Base-by-base conservation (phyloP, 2,329 filamentous ascomycete species). In the Stachybotrys chlorohalonatus region DNA sequence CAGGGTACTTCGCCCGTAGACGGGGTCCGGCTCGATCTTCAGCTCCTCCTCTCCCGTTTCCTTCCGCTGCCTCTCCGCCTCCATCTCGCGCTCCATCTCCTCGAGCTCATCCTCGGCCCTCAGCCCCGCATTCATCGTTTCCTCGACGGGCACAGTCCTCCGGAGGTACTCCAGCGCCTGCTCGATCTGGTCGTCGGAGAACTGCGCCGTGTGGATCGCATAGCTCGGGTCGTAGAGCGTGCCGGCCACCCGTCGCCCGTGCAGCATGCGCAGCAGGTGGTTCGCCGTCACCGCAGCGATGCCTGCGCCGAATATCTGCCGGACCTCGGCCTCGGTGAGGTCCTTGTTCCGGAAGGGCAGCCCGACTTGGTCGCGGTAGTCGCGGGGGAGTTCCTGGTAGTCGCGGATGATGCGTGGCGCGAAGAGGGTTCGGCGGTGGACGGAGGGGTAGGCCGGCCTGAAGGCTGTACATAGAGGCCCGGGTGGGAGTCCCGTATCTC, bases 221-320 rank as follows among this genome's bases (percentile, higher is more conserved):
- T 80, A 73, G 5, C 69, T 70, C 2, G 83, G 83, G 62, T 86
- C 83, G 11, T 82, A 76, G 47, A 86, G 71, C 3, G 83, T 85
- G 39, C 84, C 84, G 7, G 83, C 82, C 24, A 87, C 81, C 47
- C 84, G 75, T 42, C 82, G 77, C 8, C 83, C 84, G 63, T 87
- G 84, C 11, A 86, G 67, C 52, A 86, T 79, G 53, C 73, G 72
- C 52, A 86, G 67, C 48, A 86, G 66, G 49, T 68, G 69, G 63
- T 85, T 85, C 17, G 77, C 83, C 6, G 66, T 62, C 4, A 62
- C 59, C 1, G 72, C 64, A 56, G 71, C 67, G 49, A 84, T 70
- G 11, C 70, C 68, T 6, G 72, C 62, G 1, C 81, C 79, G 57
- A 86, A 84, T 45, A 84, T 71, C 9, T 59, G 56, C 15, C 70